A percentile compares a stretch with the other conserved stretches of the same genome.
Evolutionary conservation across 257 asterid species (phyloP).

Genomic region (Solanum gandarillasii): DNA sequence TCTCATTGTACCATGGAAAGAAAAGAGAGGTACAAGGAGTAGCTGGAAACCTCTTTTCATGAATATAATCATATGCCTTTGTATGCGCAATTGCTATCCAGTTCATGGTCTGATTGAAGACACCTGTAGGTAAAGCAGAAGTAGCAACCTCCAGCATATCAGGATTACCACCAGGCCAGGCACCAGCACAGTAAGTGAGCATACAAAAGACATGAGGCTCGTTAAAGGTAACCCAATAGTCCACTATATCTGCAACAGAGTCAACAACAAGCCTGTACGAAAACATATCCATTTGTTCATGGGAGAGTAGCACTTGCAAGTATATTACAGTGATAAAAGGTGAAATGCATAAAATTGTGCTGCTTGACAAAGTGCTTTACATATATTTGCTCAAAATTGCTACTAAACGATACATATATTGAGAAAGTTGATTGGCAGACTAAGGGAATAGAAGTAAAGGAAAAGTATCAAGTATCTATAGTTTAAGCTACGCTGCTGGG

Average conservation of each 20-base stretch:
- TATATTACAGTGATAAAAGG: not conserved
- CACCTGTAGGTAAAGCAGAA: slow-evolving; percentile 87
- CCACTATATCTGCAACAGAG: slow-evolving; percentile 64
- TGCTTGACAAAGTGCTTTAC: not conserved
- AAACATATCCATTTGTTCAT: not conserved
- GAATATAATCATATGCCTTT: slow-evolving; percentile 84
- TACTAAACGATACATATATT: not conserved
- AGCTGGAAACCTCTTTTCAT: slow-evolving; percentile 50
- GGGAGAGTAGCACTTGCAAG: not conserved
- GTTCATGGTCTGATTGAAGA: slow-evolving; percentile 76
- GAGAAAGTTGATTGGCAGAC: not conserved
- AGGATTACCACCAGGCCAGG: slow-evolving; percentile 99
- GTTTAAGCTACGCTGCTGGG: not conserved
- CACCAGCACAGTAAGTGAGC: slow-evolving; percentile 95
- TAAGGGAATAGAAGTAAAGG: not conserved
- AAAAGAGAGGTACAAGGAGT: not conserved
- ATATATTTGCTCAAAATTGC: not conserved
- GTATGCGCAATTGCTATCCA: slow-evolving; percentile 78
- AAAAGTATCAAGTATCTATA: not conserved
- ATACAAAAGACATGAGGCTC: slow-evolving; percentile 88
- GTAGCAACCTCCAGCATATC: slow-evolving; percentile 94
- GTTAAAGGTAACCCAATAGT: slow-evolving; percentile 92
- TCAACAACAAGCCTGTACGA: slow-evolving; percentile 77
- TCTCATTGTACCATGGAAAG: not conserved
- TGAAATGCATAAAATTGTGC: not conserved